A percentile compares a stretch with the other conserved stretches of the same genome.
phyloP scores from a whole-genome alignment of 805 yeast species.

The Candida mattraensis region DNA sequence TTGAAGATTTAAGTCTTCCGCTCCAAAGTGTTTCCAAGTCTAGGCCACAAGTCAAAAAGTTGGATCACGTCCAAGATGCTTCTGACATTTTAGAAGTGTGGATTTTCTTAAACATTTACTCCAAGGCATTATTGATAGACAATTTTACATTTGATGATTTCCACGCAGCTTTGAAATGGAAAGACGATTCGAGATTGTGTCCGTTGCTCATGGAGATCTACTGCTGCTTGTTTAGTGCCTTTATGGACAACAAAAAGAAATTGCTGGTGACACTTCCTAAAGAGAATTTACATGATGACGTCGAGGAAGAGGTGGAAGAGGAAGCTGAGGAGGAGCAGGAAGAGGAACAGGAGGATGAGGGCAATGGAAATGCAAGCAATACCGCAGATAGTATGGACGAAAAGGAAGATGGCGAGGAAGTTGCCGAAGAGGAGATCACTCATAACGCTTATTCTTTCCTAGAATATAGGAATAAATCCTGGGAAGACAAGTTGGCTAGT shows the following conservation, averaged over 20 bases:
- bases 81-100: conserved; percentile 64
- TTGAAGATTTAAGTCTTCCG: conserved; percentile 35
- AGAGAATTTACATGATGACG: conserved; percentile 25
- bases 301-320: conserved; percentile 24
- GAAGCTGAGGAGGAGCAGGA: conserved; percentile 24
- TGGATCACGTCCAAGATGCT: conserved; percentile 25
- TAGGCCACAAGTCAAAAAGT: conserved; percentile 28
- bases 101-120: conserved; percentile 73
- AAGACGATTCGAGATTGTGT: conserved; percentile 45
- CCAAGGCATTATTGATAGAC: conserved; percentile 62
- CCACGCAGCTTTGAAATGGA: conserved; percentile 54
- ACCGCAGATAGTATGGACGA: conserved; percentile 21
- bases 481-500: conserved; percentile 77
- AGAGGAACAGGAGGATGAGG: conserved; percentile 23
- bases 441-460: conserved; percentile 48
- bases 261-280: conserved; percentile 28
- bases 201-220: conserved; percentile 63
- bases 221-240: conserved; percentile 59
- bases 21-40: conserved; percentile 22
- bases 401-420: conserved; percentile 26
- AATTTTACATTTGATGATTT: conserved; percentile 81
- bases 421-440: conserved; percentile 33
- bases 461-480: conserved; percentile 58
- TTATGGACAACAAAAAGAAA: conserved; percentile 43
- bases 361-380: conserved; percentile 23